phyloP scores from a whole-genome alignment of 2,329 filamentous ascomycete genomes.

The Lecanicillium sp. region DNA sequence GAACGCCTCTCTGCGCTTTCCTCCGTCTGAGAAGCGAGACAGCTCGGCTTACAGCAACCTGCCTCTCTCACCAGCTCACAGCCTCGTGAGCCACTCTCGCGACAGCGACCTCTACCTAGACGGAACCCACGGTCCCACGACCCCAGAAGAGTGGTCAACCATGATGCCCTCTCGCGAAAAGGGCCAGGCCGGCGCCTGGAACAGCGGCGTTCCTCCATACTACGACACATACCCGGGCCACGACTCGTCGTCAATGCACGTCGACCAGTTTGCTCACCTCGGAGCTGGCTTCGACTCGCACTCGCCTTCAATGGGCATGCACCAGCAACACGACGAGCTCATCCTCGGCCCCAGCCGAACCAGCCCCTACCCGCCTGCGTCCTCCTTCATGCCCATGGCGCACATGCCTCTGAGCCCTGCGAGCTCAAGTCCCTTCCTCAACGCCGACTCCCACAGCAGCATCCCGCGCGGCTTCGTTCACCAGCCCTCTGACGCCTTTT shows the following conservation, averaged over 20 bases:
- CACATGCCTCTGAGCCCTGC: slow-evolving; percentile 1
- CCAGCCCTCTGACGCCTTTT: slow-evolving; percentile 4
- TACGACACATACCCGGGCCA: slow-evolving; percentile 7
- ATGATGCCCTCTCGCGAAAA: slow-evolving; percentile 19
- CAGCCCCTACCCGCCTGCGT: slow-evolving; percentile 5
- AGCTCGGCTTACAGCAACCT: slow-evolving; percentile 30
- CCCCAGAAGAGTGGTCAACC: slow-evolving; percentile 26
- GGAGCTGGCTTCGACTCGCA: slow-evolving; percentile 6
- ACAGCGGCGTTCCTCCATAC: slow-evolving; percentile 6
- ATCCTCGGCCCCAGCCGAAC: neutral
- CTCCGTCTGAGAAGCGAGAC: slow-evolving; percentile 10
- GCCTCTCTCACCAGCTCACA: slow-evolving; percentile 27
- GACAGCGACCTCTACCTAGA: slow-evolving; percentile 30
- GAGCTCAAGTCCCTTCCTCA: neutral
- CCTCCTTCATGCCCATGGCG: slow-evolving; percentile 6
- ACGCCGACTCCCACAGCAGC: neutral
- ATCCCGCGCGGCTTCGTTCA: slow-evolving; percentile 8
- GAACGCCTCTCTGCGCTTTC: slow-evolving; percentile 11
- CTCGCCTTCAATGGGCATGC: neutral
- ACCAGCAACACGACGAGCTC: slow-evolving; percentile 3
- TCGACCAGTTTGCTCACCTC: slow-evolving; percentile 6
- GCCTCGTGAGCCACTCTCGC: slow-evolving; percentile 27
- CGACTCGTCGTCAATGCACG: slow-evolving; percentile 5
- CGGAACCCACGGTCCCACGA: slow-evolving; percentile 23
- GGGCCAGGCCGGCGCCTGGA: slow-evolving; percentile 5